Evolutionary conservation across 2,329 filamentous ascomycete species (phyloP), one percentile per base, ranked within the genome.

Genomic region (Trichoderma sp.): DNA sequence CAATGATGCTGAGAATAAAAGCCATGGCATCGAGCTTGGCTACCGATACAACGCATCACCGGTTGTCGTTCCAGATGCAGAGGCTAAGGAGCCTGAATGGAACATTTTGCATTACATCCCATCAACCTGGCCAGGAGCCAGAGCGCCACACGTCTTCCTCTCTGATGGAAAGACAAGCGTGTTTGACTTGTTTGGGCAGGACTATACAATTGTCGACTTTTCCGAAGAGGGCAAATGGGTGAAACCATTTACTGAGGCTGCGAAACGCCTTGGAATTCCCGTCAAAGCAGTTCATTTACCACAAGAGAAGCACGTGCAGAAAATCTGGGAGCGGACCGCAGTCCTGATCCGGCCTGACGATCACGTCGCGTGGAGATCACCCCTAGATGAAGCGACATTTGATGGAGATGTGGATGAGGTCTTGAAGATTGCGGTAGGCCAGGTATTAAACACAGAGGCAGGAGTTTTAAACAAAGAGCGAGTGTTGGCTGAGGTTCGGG

Each of bases 11-110:
- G 78, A 79, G 68, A 78, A 78, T 62, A 75, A 74, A 36, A 75
- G 77, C 26, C 72, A 73, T 15, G 77, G 77, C 2, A 75, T 79
- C 23, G 78, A 79, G 63, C 72, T 80, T 74, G 77, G 73, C 3
- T 77, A 79, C 62, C 68, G 74, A 11, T 76, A 78, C 58, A 68
- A 65, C 36, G 39, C 28, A 34, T 69, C 67, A 6, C 67, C 67
- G 2, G 3, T 69, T 20, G 9, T 69, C 43, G 23, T 62, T 23
- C 39, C 39, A 4, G 67, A 69, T 30, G 7, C 67, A 9, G 67
- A 69, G 8, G 67, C 34, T 15, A 23, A 28, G 13, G 67, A 69
- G 11, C 50, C 43, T 4, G 47, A 63, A 55, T 70, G 68, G 68
- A 63, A 43, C 12, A 39, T 36, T 17, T 20, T 32, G 8, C 43